Evolutionary conservation across 208 protist species (phyloP).

Genomic region (Leishmania major): DNA sequence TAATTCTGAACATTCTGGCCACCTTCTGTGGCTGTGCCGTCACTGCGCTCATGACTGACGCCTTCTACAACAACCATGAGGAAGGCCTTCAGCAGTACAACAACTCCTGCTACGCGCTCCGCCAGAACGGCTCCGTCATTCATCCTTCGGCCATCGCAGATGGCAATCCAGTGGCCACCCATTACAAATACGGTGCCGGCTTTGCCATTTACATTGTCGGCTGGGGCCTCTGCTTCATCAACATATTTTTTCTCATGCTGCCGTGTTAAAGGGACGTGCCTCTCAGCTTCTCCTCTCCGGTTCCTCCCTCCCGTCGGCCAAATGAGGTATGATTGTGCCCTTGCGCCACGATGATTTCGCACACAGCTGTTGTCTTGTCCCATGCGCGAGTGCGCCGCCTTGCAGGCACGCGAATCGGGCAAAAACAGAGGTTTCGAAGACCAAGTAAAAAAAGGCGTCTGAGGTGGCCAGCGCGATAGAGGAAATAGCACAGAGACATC

Average conservation of each 20-base stretch:
- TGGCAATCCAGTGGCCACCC: not conserved
- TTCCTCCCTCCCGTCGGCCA: not conserved
- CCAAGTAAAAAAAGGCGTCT: too few relatives aligned
- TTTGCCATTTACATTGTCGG: constrained; percentile 46
- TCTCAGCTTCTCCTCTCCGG: not conserved
- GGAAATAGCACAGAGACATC: too few relatives aligned
- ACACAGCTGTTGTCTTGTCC: not conserved
- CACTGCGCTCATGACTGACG: constrained; percentile 38
- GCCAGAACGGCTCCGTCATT: not conserved
- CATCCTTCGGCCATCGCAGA: not conserved
- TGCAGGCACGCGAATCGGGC: not conserved
- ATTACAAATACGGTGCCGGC: constrained; percentile 49
- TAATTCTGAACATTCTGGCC: constrained; percentile 34
- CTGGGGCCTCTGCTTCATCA: constrained; percentile 46
- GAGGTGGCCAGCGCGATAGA: too few relatives aligned
- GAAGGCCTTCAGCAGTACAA: not conserved
- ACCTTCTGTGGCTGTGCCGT: constrained; percentile 30
- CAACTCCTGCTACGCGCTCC: constrained; percentile 9
- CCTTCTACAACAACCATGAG: constrained; percentile 33
- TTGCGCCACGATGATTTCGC: not conserved
- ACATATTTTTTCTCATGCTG: constrained; percentile 47
- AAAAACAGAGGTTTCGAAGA: too few relatives aligned
- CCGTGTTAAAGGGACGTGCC: constrained; percentile 33
- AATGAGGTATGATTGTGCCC: not conserved
- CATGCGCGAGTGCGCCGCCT: not conserved